Evolutionary conservation across 768 basidiomycete species (phyloP).

Genomic region (Tricholoma sp.): DNA sequence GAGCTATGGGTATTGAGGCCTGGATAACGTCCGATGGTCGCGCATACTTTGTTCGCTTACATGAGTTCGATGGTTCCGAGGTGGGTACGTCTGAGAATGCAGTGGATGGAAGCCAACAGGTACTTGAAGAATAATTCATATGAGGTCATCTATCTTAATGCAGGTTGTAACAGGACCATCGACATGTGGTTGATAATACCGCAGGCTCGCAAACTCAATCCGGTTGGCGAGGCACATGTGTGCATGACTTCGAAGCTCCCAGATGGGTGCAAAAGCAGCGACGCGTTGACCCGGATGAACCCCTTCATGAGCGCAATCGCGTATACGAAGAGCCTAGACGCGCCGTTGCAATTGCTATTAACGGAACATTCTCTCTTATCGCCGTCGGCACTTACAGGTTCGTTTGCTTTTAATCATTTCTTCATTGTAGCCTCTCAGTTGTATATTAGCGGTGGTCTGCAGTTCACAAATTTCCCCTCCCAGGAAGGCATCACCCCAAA

Average conservation of each 20-base stretch:
- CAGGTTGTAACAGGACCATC: slow-evolving; percentile 8
- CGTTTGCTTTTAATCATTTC: slow-evolving; percentile 3
- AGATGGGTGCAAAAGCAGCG: slow-evolving; percentile 79
- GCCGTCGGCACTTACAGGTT: slow-evolving; percentile 77
- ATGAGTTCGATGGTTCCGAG: slow-evolving; percentile 31
- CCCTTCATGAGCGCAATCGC: slow-evolving; percentile 18
- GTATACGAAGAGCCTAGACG: slow-evolving; percentile 62
- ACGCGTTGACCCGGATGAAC: slow-evolving; percentile 44
- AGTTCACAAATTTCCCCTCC: slow-evolving; percentile 65
- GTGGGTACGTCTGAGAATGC: slow-evolving; percentile 14
- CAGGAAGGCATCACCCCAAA: slow-evolving; percentile 51
- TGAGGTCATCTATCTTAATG: background rate
- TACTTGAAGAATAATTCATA: slow-evolving; percentile 7
- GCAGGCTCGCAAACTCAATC: slow-evolving; percentile 18
- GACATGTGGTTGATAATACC: slow-evolving; percentile 16
- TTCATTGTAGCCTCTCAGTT: background rate
- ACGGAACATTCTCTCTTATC: slow-evolving; percentile 74
- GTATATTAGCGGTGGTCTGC: slow-evolving; percentile 52
- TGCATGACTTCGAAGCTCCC: slow-evolving; percentile 69
- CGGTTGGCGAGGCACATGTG: slow-evolving; percentile 73
- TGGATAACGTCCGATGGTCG: slow-evolving; percentile 87
- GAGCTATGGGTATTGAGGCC: slow-evolving; percentile 58
- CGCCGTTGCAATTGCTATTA: slow-evolving; percentile 63
- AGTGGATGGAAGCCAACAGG: slow-evolving; percentile 19
- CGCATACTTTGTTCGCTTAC: slow-evolving; percentile 70